Base-by-base conservation (phyloP, 495 filamentous ascomycete species). In the Annulohypoxylon maeteangense region DNA sequence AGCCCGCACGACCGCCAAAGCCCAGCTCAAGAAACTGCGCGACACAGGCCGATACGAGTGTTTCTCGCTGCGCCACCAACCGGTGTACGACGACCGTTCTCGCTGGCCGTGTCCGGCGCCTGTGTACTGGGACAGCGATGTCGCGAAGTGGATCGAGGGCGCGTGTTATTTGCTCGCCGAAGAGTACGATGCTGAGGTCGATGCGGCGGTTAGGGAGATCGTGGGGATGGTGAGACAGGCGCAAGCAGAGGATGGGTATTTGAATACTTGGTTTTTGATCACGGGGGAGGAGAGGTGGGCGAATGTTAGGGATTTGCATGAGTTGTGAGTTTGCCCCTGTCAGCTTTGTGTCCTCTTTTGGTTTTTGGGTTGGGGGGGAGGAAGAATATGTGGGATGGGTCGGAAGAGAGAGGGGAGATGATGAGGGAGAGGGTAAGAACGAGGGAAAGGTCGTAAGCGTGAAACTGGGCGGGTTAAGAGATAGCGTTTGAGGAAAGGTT, bases 111-210 rank as follows among this genome's bases (percentile, higher is more conserved):
- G 86, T 29, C 85, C 86, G 0, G 81, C 83, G 32, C 85, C 86
- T 47, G 76, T 85, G 42, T 88, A 88, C 71, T 89, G 85, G 86
- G 87, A 89, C 65, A 87, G 84, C 29, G 87, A 89, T 74, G 78
- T 89, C 11, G 86, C 83, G 4, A 89, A 89, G 72, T 88, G 86
- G 84, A 85, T 89, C 44, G 87, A 89, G 75, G 86, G 84, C 5
- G 87, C 87, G 1, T 88, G 84, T 65, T 89, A 89, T 48, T 81
- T 89, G 59, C 75, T 87, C 8, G 65, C 66, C n/a, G 78, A 83
- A 58, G 63, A 61, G 60, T 63, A 83, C 7, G 75, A 84, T 18
- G 72, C 67, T 0, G 82, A 83, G 55, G 77, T 89, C 42, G 83
- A 87, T 61, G 78, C 68, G 0, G 86, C 86, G 6, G 83, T 90